Base-by-base conservation (phyloP, 2,329 filamentous ascomycete species). In the Nemania diffusa region DNA sequence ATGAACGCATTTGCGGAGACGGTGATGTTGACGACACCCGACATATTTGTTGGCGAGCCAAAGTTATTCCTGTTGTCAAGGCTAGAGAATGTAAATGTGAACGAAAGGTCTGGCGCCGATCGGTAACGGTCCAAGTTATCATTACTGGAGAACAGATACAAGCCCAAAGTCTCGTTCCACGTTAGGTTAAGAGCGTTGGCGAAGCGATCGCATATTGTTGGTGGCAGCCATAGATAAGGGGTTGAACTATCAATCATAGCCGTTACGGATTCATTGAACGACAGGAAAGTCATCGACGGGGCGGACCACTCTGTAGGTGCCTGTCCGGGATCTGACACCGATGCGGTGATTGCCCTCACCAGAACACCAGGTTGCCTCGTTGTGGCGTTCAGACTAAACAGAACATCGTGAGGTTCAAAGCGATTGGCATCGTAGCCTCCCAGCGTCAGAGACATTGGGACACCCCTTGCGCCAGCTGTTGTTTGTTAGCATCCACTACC, bases 401-500 rank as follows among this genome's bases (percentile, higher is more conserved):
- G 82, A 13, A 84, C 81, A 61, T 88, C 80, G 75, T 93, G 91
- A 1, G 84, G 79, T 34, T 87, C 80, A 65, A 91, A 88, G 50
- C 90, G 85, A 50, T 86, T 84, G 13, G 82, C 77, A 75, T 93
- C 91, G 74, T 90, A 92, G 29, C 92, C 91, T 24, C 92, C 91
- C 9, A 94, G 80, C 0, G 89, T 91, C 52, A 93, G 78, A 32
- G 88, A 90, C 42, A 83, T 83, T 9, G 85, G 84, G 8, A 80
- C 79, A 56, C 83, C 82, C 34, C 72, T 74, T 26, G 65, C 72
- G 72, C 81, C 74, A 74, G 75, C 77, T 83, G 64, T 50, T 62
- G 37, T 66, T 20, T 40, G 63, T 81, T 79, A 62, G 74, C 76
- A 79, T 69, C n/a, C 60, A 68, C 60, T 52, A 26, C 13, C 17